phyloP scores from a whole-genome alignment of 495 filamentous ascomycete genomes.

The Clavariopsis aquatica region DNA sequence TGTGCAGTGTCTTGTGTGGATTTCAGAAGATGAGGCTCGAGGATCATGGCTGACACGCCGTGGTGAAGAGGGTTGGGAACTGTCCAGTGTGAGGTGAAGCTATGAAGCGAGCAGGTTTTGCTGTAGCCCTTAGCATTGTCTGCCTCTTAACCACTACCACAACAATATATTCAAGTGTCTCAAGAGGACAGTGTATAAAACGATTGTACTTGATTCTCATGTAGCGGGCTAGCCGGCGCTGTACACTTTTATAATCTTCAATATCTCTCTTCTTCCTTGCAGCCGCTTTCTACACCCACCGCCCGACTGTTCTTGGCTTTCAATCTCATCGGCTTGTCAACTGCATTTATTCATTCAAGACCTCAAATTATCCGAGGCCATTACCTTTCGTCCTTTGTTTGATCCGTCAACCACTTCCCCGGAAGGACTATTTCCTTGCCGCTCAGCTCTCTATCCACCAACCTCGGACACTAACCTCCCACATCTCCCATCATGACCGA shows the following conservation, averaged over 20 bases:
- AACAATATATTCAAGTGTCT: slow-evolving; percentile 4
- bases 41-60: neutral
- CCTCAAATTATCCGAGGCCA: neutral
- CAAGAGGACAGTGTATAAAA: neutral
- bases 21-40: neutral
- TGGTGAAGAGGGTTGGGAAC: slow-evolving; percentile 4
- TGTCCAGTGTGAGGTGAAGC: neutral
- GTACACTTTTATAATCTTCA: neutral
- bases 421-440: neutral
- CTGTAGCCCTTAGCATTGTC: slow-evolving; percentile 15
- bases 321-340: neutral
- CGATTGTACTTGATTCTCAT: neutral
- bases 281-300: neutral
- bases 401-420: neutral
- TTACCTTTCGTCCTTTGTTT: neutral
- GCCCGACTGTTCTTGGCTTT: neutral
- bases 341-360: neutral
- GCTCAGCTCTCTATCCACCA: neutral
- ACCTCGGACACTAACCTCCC: neutral
- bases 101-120: neutral
- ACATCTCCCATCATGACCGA: slow-evolving; percentile 8
- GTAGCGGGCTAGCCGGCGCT: neutral
- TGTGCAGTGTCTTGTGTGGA: slow-evolving; percentile 1
- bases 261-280: neutral
- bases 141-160: neutral